Conservation (phyloP, 2,329 filamentous ascomycete genomes). For the Drechslerella stenobrocha region DNA sequence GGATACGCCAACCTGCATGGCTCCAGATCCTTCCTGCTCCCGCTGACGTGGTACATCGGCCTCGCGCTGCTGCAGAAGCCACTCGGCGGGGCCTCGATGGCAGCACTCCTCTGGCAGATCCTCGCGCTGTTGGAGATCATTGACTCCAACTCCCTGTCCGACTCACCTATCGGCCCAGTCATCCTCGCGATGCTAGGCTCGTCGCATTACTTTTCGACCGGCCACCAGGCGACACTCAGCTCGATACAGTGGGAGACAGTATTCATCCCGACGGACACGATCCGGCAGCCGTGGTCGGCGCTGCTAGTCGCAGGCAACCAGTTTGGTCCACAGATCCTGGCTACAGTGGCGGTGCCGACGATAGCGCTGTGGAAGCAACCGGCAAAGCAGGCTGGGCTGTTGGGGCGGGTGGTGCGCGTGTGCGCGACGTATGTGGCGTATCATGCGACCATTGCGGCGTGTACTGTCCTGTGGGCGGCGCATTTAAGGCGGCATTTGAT, state of each 20-base stretch:
- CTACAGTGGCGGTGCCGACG: slow-evolving; percentile 76
- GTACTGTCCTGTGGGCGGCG: slow-evolving; percentile 87
- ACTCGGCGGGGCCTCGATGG: slow-evolving; percentile 85
- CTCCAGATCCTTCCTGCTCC: slow-evolving; percentile 81
- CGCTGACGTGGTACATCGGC: slow-evolving; percentile 75
- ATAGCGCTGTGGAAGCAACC: slow-evolving; percentile 86
- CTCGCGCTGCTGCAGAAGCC: slow-evolving; percentile 86
- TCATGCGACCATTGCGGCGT: slow-evolving; percentile 78
- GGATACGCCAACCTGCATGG: slow-evolving; percentile 95
- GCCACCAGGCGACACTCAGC: slow-evolving; percentile 84
- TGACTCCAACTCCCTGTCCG: slow-evolving; percentile 65
- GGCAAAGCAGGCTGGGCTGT: slow-evolving; percentile 66
- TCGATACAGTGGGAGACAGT: slow-evolving; percentile 95
- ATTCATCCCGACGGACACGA: slow-evolving; percentile 76
- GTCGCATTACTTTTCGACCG: slow-evolving; percentile 97
- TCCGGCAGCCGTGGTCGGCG: slow-evolving; percentile 88
- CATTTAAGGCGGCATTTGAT: slow-evolving; percentile 88
- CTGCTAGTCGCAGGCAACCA: slow-evolving; percentile 81
- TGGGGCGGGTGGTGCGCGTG: slow-evolving; percentile 71
- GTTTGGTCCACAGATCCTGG: slow-evolving; percentile 84
- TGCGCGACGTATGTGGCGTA: slow-evolving; percentile 77
- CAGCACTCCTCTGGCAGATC: slow-evolving; percentile 82
- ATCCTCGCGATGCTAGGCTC: slow-evolving; percentile 85
- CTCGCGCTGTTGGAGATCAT: slow-evolving; percentile 72
- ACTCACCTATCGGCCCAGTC: slow-evolving; percentile 77